Conservation (phyloP, 139 green algal genomes). For the Volvox reticuliferus region DNA sequence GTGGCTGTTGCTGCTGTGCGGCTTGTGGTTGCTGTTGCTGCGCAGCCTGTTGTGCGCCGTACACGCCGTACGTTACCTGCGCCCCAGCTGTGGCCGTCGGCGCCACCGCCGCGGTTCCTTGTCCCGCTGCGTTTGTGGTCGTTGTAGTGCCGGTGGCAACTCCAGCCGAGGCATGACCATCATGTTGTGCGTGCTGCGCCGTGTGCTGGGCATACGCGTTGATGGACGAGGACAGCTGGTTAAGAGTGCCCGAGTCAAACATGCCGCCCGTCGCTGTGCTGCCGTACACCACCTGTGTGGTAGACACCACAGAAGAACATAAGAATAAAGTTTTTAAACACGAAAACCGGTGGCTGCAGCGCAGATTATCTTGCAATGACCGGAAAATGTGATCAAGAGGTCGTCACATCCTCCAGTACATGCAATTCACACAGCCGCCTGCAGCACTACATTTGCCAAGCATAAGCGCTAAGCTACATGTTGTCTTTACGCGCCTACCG, state of each 20-base stretch:
- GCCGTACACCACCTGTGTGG: conserved; percentile 7
- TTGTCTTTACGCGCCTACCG: no score
- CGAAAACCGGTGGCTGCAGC: no score
- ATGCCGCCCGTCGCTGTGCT: no score
- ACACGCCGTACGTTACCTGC: conserved; percentile 2
- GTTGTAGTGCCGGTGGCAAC: not conserved
- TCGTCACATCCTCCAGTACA: no score
- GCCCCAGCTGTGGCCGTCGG: not conserved
- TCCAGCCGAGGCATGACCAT: not conserved
- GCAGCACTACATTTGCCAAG: no score
- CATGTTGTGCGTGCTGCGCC: conserved; percentile 8
- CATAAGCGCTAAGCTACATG: no score
- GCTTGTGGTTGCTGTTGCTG: conserved; percentile 18
- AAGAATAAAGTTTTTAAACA: no score
- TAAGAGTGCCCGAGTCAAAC: conserved; percentile 15
- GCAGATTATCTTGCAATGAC: no score
- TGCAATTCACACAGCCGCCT: no score
- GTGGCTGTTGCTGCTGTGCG: not conserved
- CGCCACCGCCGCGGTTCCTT: not conserved
- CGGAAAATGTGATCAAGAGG: no score
- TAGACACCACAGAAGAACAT: not conserved
- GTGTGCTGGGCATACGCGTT: conserved; percentile 8
- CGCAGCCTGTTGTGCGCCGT: not conserved
- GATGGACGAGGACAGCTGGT: conserved; percentile 22
- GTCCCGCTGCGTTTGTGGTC: not conserved